Base-by-base conservation (phyloP, 2,329 filamentous ascomycete species). In the Aureobasidium sp. region DNA sequence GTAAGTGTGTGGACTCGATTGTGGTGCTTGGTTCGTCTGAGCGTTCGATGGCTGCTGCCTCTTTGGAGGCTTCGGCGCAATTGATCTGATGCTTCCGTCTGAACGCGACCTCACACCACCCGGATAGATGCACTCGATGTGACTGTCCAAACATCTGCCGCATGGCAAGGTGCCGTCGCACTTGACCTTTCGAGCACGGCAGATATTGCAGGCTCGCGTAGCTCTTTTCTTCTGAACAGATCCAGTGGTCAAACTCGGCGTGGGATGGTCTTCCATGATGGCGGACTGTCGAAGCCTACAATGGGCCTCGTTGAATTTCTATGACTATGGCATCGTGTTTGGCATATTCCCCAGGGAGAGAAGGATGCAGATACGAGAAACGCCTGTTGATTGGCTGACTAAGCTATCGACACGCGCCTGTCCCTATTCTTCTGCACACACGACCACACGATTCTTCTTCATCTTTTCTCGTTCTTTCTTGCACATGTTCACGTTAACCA, bases 131-230 rank as follows among this genome's bases (percentile, higher is more conserved):
- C 51, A 47, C 5, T 57, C 59, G n/a, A 42, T 17, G 4, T n/a
- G 46, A 27, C 23, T 31, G 11, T 31, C 3, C 4, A 33, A 5
- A 27, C 59, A 61, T 42, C 46, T 61, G 7, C 25, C 15, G 23
- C 59, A 61, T 55, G 59, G 59, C 3, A 31, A 4, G 7, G 25
- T 40, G 0, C 59, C 50, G 33, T 61, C 59, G 35, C 59, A 61
- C 25, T 61, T 61, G 15, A 61, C 51, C 25, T 61, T 61, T 5
- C 59, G 50, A 27, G 59, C 33, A 29, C 59, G 35, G 27, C 59
- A 61, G n/a, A 49, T 25, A 13, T 61, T 57, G 33, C 59, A 61
- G 11, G 50, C 50, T 17, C 42, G 59, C 25, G 38, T 3, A 8
- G 49, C 46, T 45, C 58, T 29, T 21, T 49, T 49, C n/a, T 15